A percentile compares a stretch with the other conserved stretches of the same genome.
phyloP scores from a whole-genome alignment of 2,329 filamentous ascomycete species.

The Pseudonectria buxi region DNA sequence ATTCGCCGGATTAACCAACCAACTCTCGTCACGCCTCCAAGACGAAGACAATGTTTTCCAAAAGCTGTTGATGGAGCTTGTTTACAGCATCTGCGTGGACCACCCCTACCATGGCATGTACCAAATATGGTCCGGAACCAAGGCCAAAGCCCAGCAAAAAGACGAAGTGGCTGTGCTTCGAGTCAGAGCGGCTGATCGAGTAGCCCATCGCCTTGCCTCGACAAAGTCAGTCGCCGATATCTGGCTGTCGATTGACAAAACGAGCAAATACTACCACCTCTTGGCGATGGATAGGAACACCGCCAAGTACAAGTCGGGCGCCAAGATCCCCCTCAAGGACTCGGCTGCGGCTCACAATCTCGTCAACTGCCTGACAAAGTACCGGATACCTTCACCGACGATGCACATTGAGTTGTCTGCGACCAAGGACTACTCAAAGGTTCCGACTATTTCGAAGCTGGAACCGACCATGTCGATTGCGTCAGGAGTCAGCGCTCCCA shows the following conservation, averaged over 20 bases:
- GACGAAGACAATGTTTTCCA: conserved; percentile 69
- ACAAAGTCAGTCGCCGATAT: conserved; percentile 45
- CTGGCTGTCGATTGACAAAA: conserved; percentile 67
- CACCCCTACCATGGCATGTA: conserved; percentile 98
- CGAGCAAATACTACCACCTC: conserved; percentile 59
- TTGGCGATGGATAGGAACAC: conserved; percentile 61
- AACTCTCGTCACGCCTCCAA: conserved; percentile 87
- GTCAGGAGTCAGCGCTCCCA: conserved; percentile 84
- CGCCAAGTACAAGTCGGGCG: conserved; percentile 59
- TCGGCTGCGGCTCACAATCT: conserved; percentile 57
- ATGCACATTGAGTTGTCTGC: conserved; percentile 72
- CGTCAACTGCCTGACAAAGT: conserved; percentile 53
- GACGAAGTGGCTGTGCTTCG: conserved; percentile 71
- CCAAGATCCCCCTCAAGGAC: conserved; percentile 58
- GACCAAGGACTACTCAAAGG: conserved; percentile 65
- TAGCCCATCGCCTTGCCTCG: conserved; percentile 56
- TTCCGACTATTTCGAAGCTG: conserved; percentile 69
- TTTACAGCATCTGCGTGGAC: conserved; percentile 79
- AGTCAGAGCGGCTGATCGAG: conserved; percentile 61
- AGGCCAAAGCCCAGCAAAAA: conserved; percentile 59
- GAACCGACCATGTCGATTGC: conserved; percentile 76
- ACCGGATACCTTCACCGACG: conserved; percentile 79
- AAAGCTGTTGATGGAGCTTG: conserved; percentile 61
- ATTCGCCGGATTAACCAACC: conserved; percentile 89
- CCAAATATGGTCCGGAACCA: conserved; percentile 81